Evolutionary conservation across 1,139 yeast genomes (phyloP).

Genomic region (Wickerhamomyces sp.): DNA sequence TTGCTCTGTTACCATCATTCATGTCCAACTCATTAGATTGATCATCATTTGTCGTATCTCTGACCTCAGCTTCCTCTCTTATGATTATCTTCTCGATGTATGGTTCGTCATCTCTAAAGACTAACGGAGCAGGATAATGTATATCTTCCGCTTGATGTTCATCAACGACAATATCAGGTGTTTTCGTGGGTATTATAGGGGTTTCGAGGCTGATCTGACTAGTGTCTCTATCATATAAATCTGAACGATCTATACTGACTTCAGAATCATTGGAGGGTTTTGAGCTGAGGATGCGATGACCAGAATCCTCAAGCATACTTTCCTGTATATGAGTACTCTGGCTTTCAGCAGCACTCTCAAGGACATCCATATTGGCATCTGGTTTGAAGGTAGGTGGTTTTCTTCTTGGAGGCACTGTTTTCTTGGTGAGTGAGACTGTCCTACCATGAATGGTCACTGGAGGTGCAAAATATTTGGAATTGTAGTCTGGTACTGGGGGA

Average conservation of each 20-base stretch:
- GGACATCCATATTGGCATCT: background rate
- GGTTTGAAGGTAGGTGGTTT: constrained; percentile 16
- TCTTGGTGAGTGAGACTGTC: constrained; percentile 16
- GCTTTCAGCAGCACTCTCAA: background rate
- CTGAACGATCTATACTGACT: no score
- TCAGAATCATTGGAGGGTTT: no score
- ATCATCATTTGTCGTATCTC: no score
- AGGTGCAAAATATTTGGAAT: constrained; percentile 17
- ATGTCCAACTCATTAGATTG: no score
- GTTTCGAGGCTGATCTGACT: background rate
- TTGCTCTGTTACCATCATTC: no score
- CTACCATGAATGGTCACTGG: constrained; percentile 24
- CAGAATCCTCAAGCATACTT: background rate
- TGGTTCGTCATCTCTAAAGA: background rate
- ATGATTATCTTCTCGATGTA: background rate
- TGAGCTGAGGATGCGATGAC: no score
- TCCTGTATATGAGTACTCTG: background rate
- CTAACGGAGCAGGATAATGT: background rate
- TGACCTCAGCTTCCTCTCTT: no score
- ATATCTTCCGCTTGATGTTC: background rate
- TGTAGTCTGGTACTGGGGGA: constrained; percentile 24
- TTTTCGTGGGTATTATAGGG: background rate
- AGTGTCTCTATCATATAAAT: no score
- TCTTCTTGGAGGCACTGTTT: constrained; percentile 16
- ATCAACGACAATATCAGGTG: background rate